Percentiles rank a stretch among this genome's conserved stretches.
phyloP scores from a whole-genome alignment of 1,139 yeast species.

The Debaryomyces subglobosus region DNA sequence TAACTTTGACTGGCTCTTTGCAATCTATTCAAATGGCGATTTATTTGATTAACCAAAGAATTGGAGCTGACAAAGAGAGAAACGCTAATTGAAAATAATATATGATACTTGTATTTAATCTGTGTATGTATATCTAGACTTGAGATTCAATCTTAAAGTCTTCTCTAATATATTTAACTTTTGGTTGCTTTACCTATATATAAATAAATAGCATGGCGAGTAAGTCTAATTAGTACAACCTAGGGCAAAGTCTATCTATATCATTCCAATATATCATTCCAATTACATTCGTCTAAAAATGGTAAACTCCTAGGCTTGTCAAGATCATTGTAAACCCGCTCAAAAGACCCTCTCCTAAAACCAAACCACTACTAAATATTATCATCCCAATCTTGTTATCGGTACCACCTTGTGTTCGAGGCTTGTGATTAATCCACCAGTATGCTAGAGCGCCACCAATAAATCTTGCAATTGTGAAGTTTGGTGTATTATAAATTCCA shows the following conservation, averaged over 20 bases:
- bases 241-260: neutral
- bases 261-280: neutral
- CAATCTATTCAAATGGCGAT: slow-evolving; percentile 78
- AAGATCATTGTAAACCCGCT: slow-evolving; percentile 81
- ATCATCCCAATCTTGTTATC: slow-evolving; percentile 67
- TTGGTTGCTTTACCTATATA: neutral
- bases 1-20: slow-evolving; percentile 71
- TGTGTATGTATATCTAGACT: slow-evolving; percentile 1
- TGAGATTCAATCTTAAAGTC: neutral
- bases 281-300: slow-evolving; percentile 26
- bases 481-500: slow-evolving; percentile 92
- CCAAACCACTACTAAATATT: slow-evolving; percentile 88
- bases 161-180: neutral
- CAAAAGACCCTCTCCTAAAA: slow-evolving; percentile 89
- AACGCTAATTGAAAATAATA: slow-evolving; percentile 21
- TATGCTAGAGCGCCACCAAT: slow-evolving; percentile 82
- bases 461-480: slow-evolving; percentile 90
- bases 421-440: slow-evolving; percentile 50
- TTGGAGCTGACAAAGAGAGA: slow-evolving; percentile 64
- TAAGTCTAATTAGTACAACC: neutral
- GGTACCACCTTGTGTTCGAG: slow-evolving; percentile 33
- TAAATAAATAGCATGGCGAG: neutral
- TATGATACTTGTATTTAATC: neutral
- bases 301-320: slow-evolving; percentile 61
- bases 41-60: slow-evolving; percentile 73